These are phyloP conservation scores for Globisporangium polare DNA, from an alignment of 352 stramenopile genomes.

Conservation along the genomic window DNA sequence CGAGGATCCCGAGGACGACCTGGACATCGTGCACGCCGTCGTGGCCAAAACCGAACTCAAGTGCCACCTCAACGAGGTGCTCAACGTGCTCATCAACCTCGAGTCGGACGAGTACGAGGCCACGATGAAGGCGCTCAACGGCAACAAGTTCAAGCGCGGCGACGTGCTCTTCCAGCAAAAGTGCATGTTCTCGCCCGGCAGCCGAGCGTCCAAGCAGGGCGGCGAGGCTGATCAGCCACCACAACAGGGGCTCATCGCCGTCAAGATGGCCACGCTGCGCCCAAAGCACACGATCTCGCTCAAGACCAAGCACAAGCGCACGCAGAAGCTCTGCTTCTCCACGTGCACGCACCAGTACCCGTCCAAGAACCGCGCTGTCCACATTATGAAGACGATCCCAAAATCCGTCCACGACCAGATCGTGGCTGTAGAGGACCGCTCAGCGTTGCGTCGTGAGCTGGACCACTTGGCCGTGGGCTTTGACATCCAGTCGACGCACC, in stretches of 20 bases:
- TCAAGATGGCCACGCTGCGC: conserved; percentile 32
- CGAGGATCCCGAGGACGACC: conserved; percentile 33
- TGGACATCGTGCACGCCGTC: conserved; percentile 41
- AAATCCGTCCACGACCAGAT: conserved; percentile 53
- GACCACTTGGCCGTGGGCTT: conserved; percentile 61
- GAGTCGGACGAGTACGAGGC: conserved; percentile 39
- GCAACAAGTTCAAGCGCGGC: conserved; percentile 44
- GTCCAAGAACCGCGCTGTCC: conserved; percentile 38
- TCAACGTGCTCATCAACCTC: conserved; percentile 48
- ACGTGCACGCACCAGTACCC: conserved; percentile 43
- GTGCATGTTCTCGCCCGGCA: conserved; percentile 22
- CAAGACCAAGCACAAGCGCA: conserved; percentile 36
- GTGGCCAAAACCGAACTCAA: conserved; percentile 48
- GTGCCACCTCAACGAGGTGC: conserved; percentile 60
- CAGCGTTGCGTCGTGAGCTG: conserved; percentile 41
- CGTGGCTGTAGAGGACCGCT: conserved; percentile 41
- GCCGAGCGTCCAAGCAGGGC: background rate
- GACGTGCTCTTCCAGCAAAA: conserved; percentile 46
- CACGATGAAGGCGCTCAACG: conserved; percentile 47
- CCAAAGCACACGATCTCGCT: conserved; percentile 25
- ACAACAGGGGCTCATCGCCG: conserved; percentile 27
- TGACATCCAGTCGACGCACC: conserved; percentile 45
- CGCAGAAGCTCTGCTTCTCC: conserved; percentile 46
- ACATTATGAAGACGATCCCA: conserved; percentile 64
- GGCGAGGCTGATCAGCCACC: conserved; percentile 7